Percentiles rank a stretch among this genome's conserved stretches.
phyloP scores from a whole-genome alignment of 2,329 filamentous ascomycete species.

The Aspergillus phoenicis region DNA sequence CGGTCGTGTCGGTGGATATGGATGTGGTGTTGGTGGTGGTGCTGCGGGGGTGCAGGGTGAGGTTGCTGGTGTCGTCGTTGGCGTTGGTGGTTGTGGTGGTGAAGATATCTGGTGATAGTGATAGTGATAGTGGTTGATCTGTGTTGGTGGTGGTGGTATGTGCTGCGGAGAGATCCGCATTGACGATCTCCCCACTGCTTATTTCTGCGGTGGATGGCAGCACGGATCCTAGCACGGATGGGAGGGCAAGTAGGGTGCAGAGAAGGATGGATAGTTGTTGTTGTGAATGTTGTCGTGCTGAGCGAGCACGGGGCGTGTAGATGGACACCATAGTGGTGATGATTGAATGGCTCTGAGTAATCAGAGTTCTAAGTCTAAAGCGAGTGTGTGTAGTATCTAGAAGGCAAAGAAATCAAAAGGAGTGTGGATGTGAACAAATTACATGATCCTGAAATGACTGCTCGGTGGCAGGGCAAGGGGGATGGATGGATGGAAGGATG shows the following conservation, averaged over 20 bases:
- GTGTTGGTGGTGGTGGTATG: neutral
- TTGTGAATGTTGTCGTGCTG: neutral
- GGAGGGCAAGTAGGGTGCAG: neutral
- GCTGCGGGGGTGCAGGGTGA: neutral
- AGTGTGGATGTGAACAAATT: neutral
- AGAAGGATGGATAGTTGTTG: constrained; percentile 1
- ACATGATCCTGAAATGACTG: neutral
- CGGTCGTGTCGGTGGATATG: constrained; percentile 15
- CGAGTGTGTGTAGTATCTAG: neutral
- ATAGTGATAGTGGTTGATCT: neutral
- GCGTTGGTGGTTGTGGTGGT: neutral
- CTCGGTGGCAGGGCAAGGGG: neutral
- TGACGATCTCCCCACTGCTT: constrained; percentile 13
- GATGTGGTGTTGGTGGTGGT: constrained; percentile 2
- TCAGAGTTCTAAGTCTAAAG: too few species aligned
- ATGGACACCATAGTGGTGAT: constrained; percentile 6
- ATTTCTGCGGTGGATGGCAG: neutral
- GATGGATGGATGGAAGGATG: too few species aligned
- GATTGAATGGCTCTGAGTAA: neutral
- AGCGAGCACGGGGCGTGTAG: neutral
- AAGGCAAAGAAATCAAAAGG: neutral
- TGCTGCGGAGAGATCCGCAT: neutral
- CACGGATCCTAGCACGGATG: constrained; percentile 5
- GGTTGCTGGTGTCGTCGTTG: neutral
- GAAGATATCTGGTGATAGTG: neutral